These are phyloP conservation scores for Erysimum cheiri DNA, from an alignment of 441 rosid genomes.

Conservation along the genomic window DNA sequence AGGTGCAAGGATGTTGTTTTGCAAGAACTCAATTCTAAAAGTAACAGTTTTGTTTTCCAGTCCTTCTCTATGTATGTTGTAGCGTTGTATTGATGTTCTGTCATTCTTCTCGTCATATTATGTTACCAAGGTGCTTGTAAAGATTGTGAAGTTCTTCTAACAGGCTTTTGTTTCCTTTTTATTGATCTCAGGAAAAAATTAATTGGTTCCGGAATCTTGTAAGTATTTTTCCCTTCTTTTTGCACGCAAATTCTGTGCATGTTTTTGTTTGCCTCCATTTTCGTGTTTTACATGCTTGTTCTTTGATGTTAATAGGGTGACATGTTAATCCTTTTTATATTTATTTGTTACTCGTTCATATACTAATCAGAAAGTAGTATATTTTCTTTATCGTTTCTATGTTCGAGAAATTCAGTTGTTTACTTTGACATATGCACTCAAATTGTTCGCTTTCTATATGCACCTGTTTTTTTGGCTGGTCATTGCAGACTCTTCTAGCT, in stretches of 20 bases:
- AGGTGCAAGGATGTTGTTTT: slow-evolving; percentile 18
- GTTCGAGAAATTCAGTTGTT: not conserved
- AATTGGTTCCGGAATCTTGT: slow-evolving; percentile 75
- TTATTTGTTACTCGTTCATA: slow-evolving; percentile 4
- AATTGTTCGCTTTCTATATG: not conserved
- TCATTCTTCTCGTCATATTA: slow-evolving; percentile 9
- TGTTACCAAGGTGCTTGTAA: slow-evolving; percentile 21
- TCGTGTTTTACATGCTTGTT: slow-evolving; percentile 20
- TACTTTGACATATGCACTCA: slow-evolving; percentile 7
- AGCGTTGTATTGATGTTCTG: slow-evolving; percentile 19
- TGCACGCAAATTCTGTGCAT: slow-evolving; percentile 14
- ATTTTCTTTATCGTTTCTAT: slow-evolving; percentile 20
- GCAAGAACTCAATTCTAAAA: not conserved
- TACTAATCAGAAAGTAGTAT: slow-evolving; percentile 12
- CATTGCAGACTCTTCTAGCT: slow-evolving; percentile 25
- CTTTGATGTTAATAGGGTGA: slow-evolving; percentile 22
- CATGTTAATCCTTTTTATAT: slow-evolving; percentile 1
- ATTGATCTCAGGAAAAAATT: slow-evolving; percentile 65
- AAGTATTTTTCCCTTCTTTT: slow-evolving; percentile 47
- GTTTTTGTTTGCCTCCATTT: slow-evolving; percentile 29
- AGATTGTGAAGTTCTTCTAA: slow-evolving; percentile 37
- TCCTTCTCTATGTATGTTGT: slow-evolving; percentile 22
- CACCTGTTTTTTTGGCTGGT: slow-evolving; percentile 8
- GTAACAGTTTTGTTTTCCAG: slow-evolving; percentile 21
- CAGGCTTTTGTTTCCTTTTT: slow-evolving; percentile 32